Percentiles rank a stretch among this genome's conserved stretches.
Evolutionary conservation across 257 asterid genomes (phyloP).

Genomic region (Galeopsis tetrahit): DNA sequence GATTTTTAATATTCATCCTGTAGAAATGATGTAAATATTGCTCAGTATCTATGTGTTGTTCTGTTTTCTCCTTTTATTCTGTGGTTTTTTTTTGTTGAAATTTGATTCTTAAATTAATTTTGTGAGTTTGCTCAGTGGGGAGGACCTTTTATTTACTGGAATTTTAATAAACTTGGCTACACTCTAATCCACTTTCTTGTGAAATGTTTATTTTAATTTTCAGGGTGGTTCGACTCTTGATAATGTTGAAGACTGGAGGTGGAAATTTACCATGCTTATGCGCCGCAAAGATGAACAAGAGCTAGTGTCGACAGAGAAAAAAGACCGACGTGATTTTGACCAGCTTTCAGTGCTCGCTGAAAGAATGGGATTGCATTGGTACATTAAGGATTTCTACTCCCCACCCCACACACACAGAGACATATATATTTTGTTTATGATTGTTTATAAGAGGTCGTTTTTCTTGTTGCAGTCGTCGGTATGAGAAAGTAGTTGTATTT

Average conservation of each 20-base stretch:
- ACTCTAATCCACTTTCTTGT: conserved; percentile 17
- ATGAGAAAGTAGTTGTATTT: conserved; percentile 67
- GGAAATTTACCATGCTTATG: conserved; percentile 68
- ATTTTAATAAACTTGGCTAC: conserved; percentile 3
- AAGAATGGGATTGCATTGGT: conserved; percentile 88
- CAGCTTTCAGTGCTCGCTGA: conserved; percentile 77
- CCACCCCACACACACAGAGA: not conserved
- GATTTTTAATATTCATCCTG: not conserved
- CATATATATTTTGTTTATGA: conserved; percentile 27
- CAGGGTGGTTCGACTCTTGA: conserved; percentile 75
- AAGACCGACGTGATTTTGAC: conserved; percentile 87
- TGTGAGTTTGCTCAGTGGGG: not conserved
- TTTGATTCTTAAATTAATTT: not conserved
- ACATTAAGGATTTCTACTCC: conserved; percentile 28
- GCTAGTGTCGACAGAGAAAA: conserved; percentile 72
- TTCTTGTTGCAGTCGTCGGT: conserved; percentile 69
- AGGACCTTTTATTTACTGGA: conserved; percentile 19
- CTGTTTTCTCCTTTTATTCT: not conserved
- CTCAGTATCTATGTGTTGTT: not conserved
- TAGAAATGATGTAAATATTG: not conserved
- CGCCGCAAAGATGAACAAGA: conserved; percentile 71
- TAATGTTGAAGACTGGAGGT: conserved; percentile 91
- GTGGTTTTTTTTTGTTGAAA: not conserved
- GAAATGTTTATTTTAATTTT: conserved; percentile 35
- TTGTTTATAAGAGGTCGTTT: conserved; percentile 23